Evolutionary conservation across 2,329 filamentous ascomycete species (phyloP), one percentile per base, ranked within the genome.

Genomic region (Botrytis fabae): DNA sequence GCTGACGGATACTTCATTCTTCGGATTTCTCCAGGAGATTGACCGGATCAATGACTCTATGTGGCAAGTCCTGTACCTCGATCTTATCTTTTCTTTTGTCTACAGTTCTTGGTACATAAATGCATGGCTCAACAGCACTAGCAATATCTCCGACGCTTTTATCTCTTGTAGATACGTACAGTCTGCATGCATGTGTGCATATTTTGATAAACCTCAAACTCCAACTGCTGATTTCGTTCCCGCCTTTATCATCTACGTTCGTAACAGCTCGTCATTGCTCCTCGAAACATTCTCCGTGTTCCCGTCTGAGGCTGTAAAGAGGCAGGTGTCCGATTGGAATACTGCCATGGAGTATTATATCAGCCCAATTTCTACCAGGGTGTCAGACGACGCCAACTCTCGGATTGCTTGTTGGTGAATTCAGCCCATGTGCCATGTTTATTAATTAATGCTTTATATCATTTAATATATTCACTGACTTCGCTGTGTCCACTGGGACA

Each of bases 331-430:
- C n/a, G 65, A 32, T 42, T 57, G 65, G 48, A n/a, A 42, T 57
- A 4, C 35, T 22, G 32, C 35, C n/a, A 32, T n/a, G 35, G 14
- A 57, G 14, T 54, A 57, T 57, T 69, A 32, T 57, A 68, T 69
- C 65, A 69, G 65, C 65, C 51, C 51, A 64, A 68, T 44, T 16
- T 32, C 57, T 16, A 22, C 65, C 28, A 16, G 65, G 48, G 10
- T 69, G 65, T 69, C 65, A 69, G 65, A 69, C 65, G 65, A 69
- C 65, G 65, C 65, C 48, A 57, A 44, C 48, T 48, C 40, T 44
- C 48, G 38, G 38, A 59, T 57, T 48, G 32, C 48, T 61, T 16
- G 35, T 40, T 62, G 60, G 4, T 42, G 38, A 64, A 18, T 64
- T 64, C 61, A 64, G 61, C 61, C 61, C 40, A 64, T 63, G 61